A percentile compares a stretch with the other conserved stretches of the same genome.
These are phyloP conservation scores for Gryganskiella cystojenkinii DNA, from an alignment of 192 early-diverging fungal species.

Conservation along the genomic window DNA sequence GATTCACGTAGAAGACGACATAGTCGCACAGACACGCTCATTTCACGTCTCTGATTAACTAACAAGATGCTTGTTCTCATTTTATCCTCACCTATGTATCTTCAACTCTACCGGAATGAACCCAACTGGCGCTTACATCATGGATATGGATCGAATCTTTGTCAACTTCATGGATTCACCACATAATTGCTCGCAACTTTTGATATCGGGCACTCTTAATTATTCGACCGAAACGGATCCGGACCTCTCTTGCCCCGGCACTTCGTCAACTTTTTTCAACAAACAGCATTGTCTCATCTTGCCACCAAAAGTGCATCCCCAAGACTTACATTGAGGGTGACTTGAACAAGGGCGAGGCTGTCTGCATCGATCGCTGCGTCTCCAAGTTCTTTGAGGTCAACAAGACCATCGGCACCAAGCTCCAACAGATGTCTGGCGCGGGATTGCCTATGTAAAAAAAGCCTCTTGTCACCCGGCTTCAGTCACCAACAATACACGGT, in stretches of 20 bases:
- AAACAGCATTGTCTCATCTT: conserved; percentile 75
- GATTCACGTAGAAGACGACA: no score
- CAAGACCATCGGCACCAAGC: conserved; percentile 77
- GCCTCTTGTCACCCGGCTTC: not conserved
- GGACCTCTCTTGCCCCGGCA: not conserved
- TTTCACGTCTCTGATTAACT: no score
- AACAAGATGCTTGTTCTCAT: no score
- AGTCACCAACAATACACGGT: not conserved
- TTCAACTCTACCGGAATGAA: no score
- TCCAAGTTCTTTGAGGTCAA: conserved; percentile 89
- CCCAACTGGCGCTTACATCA: no score
- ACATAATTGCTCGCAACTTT: no score
- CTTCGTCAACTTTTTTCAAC: not conserved
- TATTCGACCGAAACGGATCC: not conserved
- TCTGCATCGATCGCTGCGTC: conserved; percentile 91
- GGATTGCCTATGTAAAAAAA: conserved; percentile 47
- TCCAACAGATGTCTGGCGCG: conserved; percentile 65
- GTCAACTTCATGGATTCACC: no score
- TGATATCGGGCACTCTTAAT: no score
- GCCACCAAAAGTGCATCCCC: conserved; percentile 89
- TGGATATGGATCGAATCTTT: no score
- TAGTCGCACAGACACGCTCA: no score
- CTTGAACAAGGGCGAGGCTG: conserved; percentile 91
- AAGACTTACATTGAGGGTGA: conserved; percentile 81
- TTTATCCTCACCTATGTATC: no score